Evolutionary conservation across 2,329 filamentous ascomycete species (phyloP).

Genomic region (Stagonosporopsis rhizophila): DNA sequence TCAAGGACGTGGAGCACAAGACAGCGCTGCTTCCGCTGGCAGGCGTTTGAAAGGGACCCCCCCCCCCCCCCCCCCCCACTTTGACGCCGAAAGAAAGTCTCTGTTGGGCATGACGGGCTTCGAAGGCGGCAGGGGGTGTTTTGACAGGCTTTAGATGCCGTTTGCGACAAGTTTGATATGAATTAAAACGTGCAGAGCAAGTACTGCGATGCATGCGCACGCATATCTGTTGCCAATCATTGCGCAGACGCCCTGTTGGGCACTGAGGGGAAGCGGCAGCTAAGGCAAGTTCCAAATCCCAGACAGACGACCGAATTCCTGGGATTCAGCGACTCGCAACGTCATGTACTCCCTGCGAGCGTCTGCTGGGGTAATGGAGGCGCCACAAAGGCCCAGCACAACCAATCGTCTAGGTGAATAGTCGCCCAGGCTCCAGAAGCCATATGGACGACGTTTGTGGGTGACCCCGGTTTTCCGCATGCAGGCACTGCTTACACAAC

Average conservation of each 20-base stretch:
- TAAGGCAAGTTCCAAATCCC: conserved; percentile 19
- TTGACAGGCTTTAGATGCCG: neutral
- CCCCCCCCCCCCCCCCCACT: no score
- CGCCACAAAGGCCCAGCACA: neutral
- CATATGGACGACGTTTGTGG: conserved; percentile 5
- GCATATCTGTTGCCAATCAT: conserved; percentile 18
- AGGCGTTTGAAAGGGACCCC: neutral
- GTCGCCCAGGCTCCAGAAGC: conserved; percentile 4
- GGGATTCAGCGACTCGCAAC: conserved; percentile 18
- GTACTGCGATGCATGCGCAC: conserved; percentile 10
- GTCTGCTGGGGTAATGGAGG: conserved; percentile 3
- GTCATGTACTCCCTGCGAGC: conserved; percentile 15
- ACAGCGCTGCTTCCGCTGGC: conserved; percentile 6
- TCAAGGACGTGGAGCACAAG: neutral
- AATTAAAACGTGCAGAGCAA: conserved; percentile 11
- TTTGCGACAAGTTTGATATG: neutral
- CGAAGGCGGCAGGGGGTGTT: neutral
- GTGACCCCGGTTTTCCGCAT: conserved; percentile 11
- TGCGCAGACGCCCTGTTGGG: conserved; percentile 7
- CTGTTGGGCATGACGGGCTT: neutral
- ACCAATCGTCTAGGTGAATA: neutral
- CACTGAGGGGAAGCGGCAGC: conserved; percentile 20
- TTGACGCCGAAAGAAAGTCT: neutral
- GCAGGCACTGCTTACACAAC: conserved; percentile 11
- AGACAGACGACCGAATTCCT: conserved; percentile 16